Base-by-base conservation (phyloP, 1,284 basidiomycete genomes). In the Ceratobasidium theobromae region DNA sequence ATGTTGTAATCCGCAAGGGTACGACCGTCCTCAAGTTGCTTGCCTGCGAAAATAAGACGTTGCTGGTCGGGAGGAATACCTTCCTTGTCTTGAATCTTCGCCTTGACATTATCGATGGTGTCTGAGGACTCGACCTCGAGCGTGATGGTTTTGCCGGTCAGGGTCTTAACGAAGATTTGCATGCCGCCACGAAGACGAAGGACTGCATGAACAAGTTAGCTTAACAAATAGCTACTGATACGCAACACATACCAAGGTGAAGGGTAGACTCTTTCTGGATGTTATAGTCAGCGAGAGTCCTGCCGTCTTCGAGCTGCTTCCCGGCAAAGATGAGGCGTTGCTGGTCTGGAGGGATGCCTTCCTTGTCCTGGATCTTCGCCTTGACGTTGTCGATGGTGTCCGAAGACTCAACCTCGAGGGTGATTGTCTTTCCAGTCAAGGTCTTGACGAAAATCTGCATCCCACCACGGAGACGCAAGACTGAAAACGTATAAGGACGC, bases 401-500 rank as follows among this genome's bases (percentile, higher is more conserved):
- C n/a, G n/a, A n/a, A n/a, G n/a, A n/a, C n/a, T n/a, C n/a, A n/a
- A n/a, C n/a, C n/a, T n/a, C n/a, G n/a, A n/a, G n/a, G n/a, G n/a
- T n/a, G 77, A 84, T 83, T 67, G 82, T 83, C 77, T 83, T 84
- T 69, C 82, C 82, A 68, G 82, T 83, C 49, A 84, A 65, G 70
- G 77, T 78, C 75, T 79, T 80, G 72, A 80, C 78, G 73, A 80
- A 79, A 71, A 79, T 79, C 72, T 79, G 78, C 79, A 80, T 79
- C 60, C 75, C 76, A 69, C 80, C 80, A 53, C 80, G 78, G n/a
- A 82, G 75, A 66, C 81, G 77, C 6, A 82, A 74, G 12, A 81
- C 80, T 6, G n/a, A n/a, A 81, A 74, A 72, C 81, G 80, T 52
- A 79, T 81, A 28, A 41, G 11, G 21, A 16, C 23, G 23, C 12